phyloP scores from a whole-genome alignment of 2,329 filamentous ascomycete genomes.

The Ceratocystis papillata region DNA sequence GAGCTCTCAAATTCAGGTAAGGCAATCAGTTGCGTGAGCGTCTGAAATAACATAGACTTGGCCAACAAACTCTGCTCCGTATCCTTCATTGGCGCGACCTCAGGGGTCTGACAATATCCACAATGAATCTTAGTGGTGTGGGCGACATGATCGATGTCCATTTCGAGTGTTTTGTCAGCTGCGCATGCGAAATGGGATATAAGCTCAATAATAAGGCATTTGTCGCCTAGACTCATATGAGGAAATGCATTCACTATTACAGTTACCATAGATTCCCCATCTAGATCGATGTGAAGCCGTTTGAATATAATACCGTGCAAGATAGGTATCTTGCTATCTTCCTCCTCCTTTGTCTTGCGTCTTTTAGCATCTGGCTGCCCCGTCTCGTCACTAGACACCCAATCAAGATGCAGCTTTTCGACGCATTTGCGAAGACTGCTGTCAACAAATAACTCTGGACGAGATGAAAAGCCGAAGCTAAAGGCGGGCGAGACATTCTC shows the following conservation, averaged over 20 bases:
- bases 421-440: constrained; percentile 29
- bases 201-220: constrained; percentile 43
- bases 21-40: constrained; percentile 40
- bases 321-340: constrained; percentile 11
- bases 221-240: constrained; percentile 38
- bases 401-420: constrained; percentile 29
- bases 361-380: constrained; percentile 28
- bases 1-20: constrained; percentile 41
- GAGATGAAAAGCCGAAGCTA: constrained; percentile 17
- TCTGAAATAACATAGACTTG: constrained; percentile 11
- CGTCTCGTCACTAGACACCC: constrained; percentile 27
- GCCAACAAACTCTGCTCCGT: constrained; percentile 18
- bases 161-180: constrained; percentile 37
- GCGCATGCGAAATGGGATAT: constrained; percentile 50
- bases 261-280: constrained; percentile 30
- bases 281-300: constrained; percentile 28
- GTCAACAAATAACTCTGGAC: constrained; percentile 26
- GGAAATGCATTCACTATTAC: constrained; percentile 33
- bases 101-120: constrained; percentile 19
- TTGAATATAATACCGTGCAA: constrained; percentile 25
- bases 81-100: constrained; percentile 18
- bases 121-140: constrained; percentile 16
- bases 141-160: constrained; percentile 1
- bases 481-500: constrained; percentile 8
- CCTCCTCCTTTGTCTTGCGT: constrained; percentile 27